Percentiles rank a stretch among this genome's conserved stretches.
These are phyloP conservation scores for Pachyrhizus erosus DNA, from an alignment of 306 rosid species.

Conservation along the genomic window DNA sequence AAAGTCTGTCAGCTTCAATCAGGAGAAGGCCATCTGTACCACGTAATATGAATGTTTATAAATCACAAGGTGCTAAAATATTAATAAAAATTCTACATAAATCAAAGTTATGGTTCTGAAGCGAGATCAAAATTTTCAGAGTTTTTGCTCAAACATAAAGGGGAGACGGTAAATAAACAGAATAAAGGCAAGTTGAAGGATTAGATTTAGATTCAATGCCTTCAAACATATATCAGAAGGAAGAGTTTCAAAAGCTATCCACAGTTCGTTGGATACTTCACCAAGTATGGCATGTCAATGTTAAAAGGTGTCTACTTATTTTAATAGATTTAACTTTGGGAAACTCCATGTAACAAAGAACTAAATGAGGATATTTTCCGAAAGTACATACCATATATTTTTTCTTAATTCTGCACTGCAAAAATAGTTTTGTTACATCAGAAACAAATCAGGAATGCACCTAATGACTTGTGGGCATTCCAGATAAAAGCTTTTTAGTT, in stretches of 20 bases:
- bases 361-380: not conserved
- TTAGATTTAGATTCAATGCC: constrained; percentile 2
- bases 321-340: not conserved
- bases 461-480: not conserved
- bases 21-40: constrained; percentile 79
- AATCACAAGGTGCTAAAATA: constrained; percentile 15
- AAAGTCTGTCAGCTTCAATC: constrained; percentile 93
- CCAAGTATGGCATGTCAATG: not conserved
- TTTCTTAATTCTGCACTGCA: not conserved
- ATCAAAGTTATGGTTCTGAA: not conserved
- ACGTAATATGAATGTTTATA: constrained; percentile 37
- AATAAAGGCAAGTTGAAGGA: constrained; percentile 24
- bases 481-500: not conserved
- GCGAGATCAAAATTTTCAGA: not conserved
- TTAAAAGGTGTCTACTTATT: constrained; percentile 18
- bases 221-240: not conserved
- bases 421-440: not conserved
- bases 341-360: not conserved
- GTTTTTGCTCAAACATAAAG: constrained; percentile 3
- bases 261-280: not conserved
- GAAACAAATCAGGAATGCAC: not conserved
- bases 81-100: not conserved
- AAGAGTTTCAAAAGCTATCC: constrained; percentile 1
- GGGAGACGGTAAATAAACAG: not conserved
- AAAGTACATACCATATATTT: not conserved